A percentile compares a stretch with the other conserved stretches of the same genome.
These are phyloP conservation scores for Achaetomiella virescens DNA, from an alignment of 495 filamentous ascomycete genomes.

Conservation along the genomic window DNA sequence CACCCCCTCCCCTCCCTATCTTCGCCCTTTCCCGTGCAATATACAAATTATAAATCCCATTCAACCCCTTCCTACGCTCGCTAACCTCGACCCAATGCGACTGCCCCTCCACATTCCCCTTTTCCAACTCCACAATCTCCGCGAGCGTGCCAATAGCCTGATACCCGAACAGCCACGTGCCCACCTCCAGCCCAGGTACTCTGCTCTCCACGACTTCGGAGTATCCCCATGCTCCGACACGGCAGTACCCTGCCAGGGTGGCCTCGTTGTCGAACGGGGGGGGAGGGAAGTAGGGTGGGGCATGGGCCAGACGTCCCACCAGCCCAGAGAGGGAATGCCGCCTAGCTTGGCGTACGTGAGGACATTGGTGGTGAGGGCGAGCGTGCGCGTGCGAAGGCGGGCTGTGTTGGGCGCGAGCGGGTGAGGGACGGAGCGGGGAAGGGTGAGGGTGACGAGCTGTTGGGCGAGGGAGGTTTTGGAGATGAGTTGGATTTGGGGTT, in stretches of 20 bases:
- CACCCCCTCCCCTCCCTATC: constrained; percentile 14
- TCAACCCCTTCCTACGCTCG: constrained; percentile 37
- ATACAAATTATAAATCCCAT: constrained; percentile 52
- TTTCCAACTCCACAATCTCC: too few relatives aligned
- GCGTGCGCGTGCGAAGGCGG: constrained; percentile 38
- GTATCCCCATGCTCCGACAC: constrained; percentile 53
- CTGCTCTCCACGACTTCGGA: constrained; percentile 46
- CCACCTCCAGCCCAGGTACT: constrained; percentile 25
- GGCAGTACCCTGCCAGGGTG: constrained; percentile 41
- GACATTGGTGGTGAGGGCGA: constrained; percentile 51
- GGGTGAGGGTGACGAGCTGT: background rate
- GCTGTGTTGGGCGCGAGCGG: constrained; percentile 16
- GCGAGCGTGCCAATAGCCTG: too few relatives aligned
- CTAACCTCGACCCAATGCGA: constrained; percentile 40
- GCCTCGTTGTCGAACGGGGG: too few relatives aligned
- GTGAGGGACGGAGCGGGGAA: background rate
- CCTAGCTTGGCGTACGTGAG: constrained; percentile 49
- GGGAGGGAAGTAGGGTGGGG: constrained; percentile 19
- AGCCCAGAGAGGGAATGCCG: constrained; percentile 30
- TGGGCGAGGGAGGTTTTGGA: constrained; percentile 4
- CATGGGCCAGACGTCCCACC: constrained; percentile 40
- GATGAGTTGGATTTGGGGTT: background rate
- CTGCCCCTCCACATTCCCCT: too few relatives aligned
- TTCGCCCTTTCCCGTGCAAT: constrained; percentile 17
- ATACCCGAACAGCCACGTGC: constrained; percentile 34